Evolutionary conservation across 345 rosid genomes (phyloP).

Genomic region (Triadica sebifera): DNA sequence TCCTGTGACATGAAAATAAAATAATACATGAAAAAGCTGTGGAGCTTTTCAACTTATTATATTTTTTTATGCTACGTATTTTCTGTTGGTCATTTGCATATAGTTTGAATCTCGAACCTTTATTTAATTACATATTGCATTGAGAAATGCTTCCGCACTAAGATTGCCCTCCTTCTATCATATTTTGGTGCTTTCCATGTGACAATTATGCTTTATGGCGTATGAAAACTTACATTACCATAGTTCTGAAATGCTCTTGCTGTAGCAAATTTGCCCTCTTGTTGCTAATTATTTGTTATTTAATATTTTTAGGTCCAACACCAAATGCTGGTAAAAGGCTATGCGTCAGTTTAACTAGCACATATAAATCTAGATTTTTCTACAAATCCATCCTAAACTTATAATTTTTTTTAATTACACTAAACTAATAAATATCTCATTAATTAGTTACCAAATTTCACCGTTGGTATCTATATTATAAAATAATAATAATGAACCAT

Average conservation of each 20-base stretch:
- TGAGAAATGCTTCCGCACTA: background rate
- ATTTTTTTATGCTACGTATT: background rate
- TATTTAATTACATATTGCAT: background rate
- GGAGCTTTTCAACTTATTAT: constrained; percentile 2
- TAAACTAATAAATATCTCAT: too few species aligned
- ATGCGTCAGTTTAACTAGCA: too few species aligned
- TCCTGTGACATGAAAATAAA: background rate
- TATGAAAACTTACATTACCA: background rate
- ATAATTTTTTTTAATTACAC: too few species aligned
- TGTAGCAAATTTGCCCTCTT: background rate
- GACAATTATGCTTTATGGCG: background rate
- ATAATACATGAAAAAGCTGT: background rate
- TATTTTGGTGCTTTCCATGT: background rate
- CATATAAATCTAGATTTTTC: too few species aligned
- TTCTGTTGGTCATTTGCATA: background rate
- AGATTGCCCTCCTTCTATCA: background rate
- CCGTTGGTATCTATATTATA: too few species aligned
- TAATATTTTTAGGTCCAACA: constrained; percentile 55
- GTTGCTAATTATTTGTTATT: background rate
- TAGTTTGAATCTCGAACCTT: background rate
- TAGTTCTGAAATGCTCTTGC: background rate
- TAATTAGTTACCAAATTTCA: too few species aligned
- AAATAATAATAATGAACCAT: too few species aligned
- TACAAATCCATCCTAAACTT: too few species aligned
- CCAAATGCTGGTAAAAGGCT: too few species aligned